phyloP scores from a whole-genome alignment of 306 rosid species.

The Cucurbita argyrosperma region DNA sequence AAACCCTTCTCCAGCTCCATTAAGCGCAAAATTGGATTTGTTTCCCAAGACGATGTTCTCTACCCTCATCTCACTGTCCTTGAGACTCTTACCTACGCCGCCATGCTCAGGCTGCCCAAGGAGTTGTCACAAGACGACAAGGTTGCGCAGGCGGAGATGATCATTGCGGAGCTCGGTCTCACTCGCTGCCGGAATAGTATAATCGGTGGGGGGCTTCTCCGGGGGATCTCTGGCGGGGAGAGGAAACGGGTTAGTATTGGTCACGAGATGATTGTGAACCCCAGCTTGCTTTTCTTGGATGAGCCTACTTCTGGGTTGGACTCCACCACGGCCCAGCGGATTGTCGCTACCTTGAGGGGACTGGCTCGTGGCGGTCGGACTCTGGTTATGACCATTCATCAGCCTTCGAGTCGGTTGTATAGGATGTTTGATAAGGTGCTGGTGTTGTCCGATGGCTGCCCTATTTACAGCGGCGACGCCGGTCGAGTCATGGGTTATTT shows the following conservation, averaged over 20 bases:
- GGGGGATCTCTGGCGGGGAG: conserved; percentile 92
- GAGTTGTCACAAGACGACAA: conserved; percentile 45
- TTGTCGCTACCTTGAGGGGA: conserved; percentile 71
- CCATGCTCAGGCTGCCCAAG: conserved; percentile 60
- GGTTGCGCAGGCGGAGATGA: conserved; percentile 55
- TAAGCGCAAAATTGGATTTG: conserved; percentile 52
- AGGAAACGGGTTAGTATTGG: conserved; percentile 85
- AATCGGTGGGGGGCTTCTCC: conserved; percentile 75
- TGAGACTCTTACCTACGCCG: conserved; percentile 64
- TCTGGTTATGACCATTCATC: conserved; percentile 82
- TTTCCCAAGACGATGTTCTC: conserved; percentile 87
- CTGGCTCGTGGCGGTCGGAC: conserved; percentile 89
- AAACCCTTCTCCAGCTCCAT: background rate
- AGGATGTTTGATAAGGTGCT: conserved; percentile 76
- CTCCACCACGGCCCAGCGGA: conserved; percentile 79
- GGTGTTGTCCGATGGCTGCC: conserved; percentile 75
- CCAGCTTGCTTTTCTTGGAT: conserved; percentile 74
- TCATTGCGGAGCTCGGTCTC: conserved; percentile 67
- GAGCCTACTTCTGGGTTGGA: conserved; percentile 98
- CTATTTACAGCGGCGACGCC: conserved; percentile 70
- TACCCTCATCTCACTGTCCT: conserved; percentile 81
- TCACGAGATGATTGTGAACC: conserved; percentile 78
- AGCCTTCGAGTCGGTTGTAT: conserved; percentile 85
- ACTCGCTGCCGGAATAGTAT: conserved; percentile 83
- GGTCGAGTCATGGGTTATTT: conserved; percentile 63